Conservation (phyloP, 2,329 filamentous ascomycete species). For the Fusarium sp. region DNA sequence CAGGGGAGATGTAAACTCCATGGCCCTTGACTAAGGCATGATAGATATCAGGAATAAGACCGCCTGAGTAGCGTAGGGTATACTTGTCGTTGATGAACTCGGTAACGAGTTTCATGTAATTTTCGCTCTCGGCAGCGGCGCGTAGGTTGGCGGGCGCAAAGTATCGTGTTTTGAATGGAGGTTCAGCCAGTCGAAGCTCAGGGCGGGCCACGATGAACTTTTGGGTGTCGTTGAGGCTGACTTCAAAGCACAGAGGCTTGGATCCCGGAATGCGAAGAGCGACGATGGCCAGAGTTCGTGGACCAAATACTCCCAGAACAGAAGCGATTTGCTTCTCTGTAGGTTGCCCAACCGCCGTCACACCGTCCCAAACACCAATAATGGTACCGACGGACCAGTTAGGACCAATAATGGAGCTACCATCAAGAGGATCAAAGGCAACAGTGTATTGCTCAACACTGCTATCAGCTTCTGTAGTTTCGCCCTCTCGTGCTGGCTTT, state of each 20-base stretch:
- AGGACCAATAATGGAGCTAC: slow-evolving; percentile 69
- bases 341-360: slow-evolving; percentile 59
- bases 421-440: slow-evolving; percentile 74
- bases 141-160: slow-evolving; percentile 74
- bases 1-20: slow-evolving; percentile 70
- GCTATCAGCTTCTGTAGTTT: neutral
- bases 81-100: slow-evolving; percentile 66
- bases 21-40: slow-evolving; percentile 72
- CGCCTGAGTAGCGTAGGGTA: slow-evolving; percentile 71
- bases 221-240: slow-evolving; percentile 55
- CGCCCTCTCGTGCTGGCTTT: slow-evolving; percentile 41
- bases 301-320: slow-evolving; percentile 66
- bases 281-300: slow-evolving; percentile 67
- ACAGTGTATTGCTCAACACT: slow-evolving; percentile 64
- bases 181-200: slow-evolving; percentile 53
- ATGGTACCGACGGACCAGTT: slow-evolving; percentile 72
- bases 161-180: slow-evolving; percentile 64
- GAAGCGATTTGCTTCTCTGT: slow-evolving; percentile 60
- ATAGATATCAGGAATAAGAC: slow-evolving; percentile 71
- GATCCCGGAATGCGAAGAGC: slow-evolving; percentile 62
- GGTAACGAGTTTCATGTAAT: slow-evolving; percentile 63
- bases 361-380: slow-evolving; percentile 68
- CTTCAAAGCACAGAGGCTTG: slow-evolving; percentile 62
- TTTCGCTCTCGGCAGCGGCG: slow-evolving; percentile 62
- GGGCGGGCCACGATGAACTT: slow-evolving; percentile 56